Conservation (phyloP, 768 basidiomycete genomes). For the Suillus discolor region DNA sequence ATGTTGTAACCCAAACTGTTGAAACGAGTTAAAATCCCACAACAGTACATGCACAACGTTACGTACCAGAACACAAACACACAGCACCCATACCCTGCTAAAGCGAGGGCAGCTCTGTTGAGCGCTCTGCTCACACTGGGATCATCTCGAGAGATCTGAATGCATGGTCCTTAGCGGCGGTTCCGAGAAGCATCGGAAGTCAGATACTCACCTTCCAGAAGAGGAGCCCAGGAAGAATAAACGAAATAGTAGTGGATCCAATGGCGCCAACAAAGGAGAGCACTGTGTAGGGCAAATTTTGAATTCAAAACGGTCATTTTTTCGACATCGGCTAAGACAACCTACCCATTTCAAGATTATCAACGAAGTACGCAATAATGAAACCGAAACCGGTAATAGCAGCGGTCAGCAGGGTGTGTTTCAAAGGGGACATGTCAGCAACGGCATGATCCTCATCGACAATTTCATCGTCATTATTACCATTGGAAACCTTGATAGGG, state of each 20-base stretch:
- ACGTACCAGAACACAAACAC: constrained; percentile 90
- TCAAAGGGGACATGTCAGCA: constrained; percentile 64
- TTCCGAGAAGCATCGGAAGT: constrained; percentile 14
- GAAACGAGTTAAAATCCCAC: not conserved
- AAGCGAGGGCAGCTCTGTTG: constrained; percentile 59
- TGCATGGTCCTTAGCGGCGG: constrained; percentile 12
- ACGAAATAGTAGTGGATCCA: constrained; percentile 95
- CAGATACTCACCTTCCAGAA: constrained; percentile 78
- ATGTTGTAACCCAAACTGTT: constrained; percentile 79
- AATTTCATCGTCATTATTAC: constrained; percentile 50
- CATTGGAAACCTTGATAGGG: constrained; percentile 32
- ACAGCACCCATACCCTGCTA: constrained; percentile 74
- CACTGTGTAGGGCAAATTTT: constrained; percentile 48
- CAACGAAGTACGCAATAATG: constrained; percentile 74
- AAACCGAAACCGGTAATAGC: constrained; percentile 69
- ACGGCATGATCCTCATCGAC: constrained; percentile 50
- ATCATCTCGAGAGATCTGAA: constrained; percentile 71
- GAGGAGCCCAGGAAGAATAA: constrained; percentile 91
- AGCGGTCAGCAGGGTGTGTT: constrained; percentile 71
- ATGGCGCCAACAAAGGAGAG: constrained; percentile 96
- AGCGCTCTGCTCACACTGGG: constrained; percentile 53
- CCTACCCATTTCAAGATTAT: constrained; percentile 77
- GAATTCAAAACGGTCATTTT: constrained; percentile 15
- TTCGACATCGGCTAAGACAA: constrained; percentile 10
- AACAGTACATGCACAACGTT: constrained; percentile 2